These are phyloP conservation scores for Colletotrichum noveboracense DNA, from an alignment of 2,329 filamentous ascomycete species.

Conservation along the genomic window DNA sequence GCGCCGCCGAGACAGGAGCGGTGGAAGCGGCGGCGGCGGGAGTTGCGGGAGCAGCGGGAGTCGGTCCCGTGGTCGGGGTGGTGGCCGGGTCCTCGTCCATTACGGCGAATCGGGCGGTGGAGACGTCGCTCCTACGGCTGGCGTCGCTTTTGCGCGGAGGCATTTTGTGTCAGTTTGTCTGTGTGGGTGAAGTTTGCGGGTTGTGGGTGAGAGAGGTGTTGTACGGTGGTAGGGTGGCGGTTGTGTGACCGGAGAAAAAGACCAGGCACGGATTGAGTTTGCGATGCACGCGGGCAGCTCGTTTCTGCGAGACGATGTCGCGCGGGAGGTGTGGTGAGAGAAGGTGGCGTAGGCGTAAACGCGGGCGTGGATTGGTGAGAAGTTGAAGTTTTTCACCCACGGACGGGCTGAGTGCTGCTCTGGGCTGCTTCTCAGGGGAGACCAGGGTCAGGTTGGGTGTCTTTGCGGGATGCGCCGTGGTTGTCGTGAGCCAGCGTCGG, in stretches of 20 bases:
- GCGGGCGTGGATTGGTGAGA: background rate
- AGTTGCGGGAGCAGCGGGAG: conserved; percentile 1
- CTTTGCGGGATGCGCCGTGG: background rate
- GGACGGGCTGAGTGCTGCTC: too few species aligned
- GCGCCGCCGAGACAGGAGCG: conserved; percentile 25
- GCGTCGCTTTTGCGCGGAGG: conserved; percentile 61
- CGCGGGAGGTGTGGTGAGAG: background rate
- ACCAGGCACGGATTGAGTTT: background rate
- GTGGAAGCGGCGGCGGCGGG: conserved; percentile 25
- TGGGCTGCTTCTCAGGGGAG: background rate
- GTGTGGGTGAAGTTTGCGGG: background rate
- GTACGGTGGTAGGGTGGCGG: background rate
- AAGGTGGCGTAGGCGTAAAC: background rate
- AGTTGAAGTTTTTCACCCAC: conserved; percentile 4
- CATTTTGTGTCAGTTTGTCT: conserved; percentile 41
- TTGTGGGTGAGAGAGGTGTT: background rate
- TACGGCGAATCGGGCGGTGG: conserved; percentile 49
- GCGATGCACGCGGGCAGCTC: background rate
- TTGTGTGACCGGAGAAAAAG: background rate
- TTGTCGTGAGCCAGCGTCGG: background rate
- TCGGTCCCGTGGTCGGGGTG: conserved; percentile 15
- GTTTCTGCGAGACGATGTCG: background rate
- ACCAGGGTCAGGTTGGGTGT: background rate
- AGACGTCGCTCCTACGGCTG: conserved; percentile 48
- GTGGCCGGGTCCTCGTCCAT: conserved; percentile 42